A percentile compares a stretch with the other conserved stretches of the same genome.
Evolutionary conservation across 306 rosid genomes (phyloP).

Genomic region (Macrotyloma uniflorum): DNA sequence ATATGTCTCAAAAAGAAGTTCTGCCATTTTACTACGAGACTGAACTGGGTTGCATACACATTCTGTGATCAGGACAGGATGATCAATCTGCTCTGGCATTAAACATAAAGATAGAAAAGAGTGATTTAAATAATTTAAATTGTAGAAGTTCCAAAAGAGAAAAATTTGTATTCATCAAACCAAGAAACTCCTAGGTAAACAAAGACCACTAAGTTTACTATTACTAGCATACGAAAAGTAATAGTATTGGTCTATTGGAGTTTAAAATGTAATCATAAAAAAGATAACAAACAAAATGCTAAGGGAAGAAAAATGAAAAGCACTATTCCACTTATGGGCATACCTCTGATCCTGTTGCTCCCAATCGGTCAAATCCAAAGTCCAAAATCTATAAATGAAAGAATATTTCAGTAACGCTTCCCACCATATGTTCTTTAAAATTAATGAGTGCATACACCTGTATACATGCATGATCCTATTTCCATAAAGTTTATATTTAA

Average conservation of each 20-base stretch:
- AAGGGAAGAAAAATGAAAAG: neutral
- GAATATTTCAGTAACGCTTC: slow-evolving; percentile 41
- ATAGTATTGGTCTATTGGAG: neutral
- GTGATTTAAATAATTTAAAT: slow-evolving; percentile 37
- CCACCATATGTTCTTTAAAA: slow-evolving; percentile 28
- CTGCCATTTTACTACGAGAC: slow-evolving; percentile 96
- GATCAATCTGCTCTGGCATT: slow-evolving; percentile 94
- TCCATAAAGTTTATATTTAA: slow-evolving; percentile 21
- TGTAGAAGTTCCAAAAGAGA: slow-evolving; percentile 10
- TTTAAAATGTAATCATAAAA: slow-evolving; percentile 15
- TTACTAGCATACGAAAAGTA: slow-evolving; percentile 18
- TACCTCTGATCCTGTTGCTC: slow-evolving; percentile 88
- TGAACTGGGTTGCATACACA: slow-evolving; percentile 94
- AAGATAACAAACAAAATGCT: slow-evolving; percentile 18
- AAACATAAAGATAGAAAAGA: slow-evolving; percentile 46
- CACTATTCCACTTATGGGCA: slow-evolving; percentile 33
- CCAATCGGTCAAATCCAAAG: slow-evolving; percentile 91
- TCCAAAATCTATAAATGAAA: slow-evolving; percentile 77
- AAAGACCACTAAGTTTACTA: neutral
- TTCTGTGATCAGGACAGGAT: slow-evolving; percentile 93
- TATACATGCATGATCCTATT: slow-evolving; percentile 23
- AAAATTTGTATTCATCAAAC: neutral
- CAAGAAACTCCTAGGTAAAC: slow-evolving; percentile 28
- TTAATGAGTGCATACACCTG: neutral
- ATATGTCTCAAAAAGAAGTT: slow-evolving; percentile 94